Conservation (phyloP, 2,329 filamentous ascomycete species). For the Fonsecaea erecta region DNA sequence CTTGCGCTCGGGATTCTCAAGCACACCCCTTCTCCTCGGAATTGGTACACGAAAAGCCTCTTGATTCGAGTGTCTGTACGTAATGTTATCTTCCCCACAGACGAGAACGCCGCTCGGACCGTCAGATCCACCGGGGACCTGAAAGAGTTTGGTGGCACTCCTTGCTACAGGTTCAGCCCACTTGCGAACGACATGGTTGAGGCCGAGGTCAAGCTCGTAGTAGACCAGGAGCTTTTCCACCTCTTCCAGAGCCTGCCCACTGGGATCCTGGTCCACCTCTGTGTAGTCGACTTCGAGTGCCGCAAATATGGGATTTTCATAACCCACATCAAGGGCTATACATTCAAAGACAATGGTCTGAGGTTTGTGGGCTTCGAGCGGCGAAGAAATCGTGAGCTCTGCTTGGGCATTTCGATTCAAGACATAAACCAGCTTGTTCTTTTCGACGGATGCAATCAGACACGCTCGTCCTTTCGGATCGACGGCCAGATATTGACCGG, state of each 20-base stretch:
- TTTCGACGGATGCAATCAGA: slow-evolving; percentile 90
- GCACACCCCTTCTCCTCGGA: slow-evolving; percentile 81
- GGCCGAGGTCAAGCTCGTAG: slow-evolving; percentile 93
- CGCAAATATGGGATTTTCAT: slow-evolving; percentile 96
- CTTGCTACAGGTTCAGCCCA: slow-evolving; percentile 95
- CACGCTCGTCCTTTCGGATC: slow-evolving; percentile 96
- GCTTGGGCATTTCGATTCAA: slow-evolving; percentile 94
- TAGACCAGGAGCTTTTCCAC: slow-evolving; percentile 92
- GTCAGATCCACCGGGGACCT: slow-evolving; percentile 90
- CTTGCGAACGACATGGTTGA: slow-evolving; percentile 96
- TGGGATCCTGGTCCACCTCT: slow-evolving; percentile 87
- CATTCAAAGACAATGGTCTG: slow-evolving; percentile 88
- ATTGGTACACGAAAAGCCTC: slow-evolving; percentile 87
- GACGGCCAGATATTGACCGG: slow-evolving; percentile 92
- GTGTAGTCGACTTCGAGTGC: slow-evolving; percentile 92
- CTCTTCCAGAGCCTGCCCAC: slow-evolving; percentile 78
- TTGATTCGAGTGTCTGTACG: slow-evolving; percentile 95
- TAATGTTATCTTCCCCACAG: slow-evolving; percentile 91
- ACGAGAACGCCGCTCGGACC: slow-evolving; percentile 94
- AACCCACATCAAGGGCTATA: slow-evolving; percentile 89
- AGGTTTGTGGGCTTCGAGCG: slow-evolving; percentile 91
- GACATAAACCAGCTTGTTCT: slow-evolving; percentile 99
- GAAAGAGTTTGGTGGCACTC: slow-evolving; percentile 86
- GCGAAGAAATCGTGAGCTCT: slow-evolving; percentile 94
- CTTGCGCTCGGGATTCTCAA: slow-evolving; percentile 90